phyloP scores from a whole-genome alignment of 257 asterid species.

The Nicotiana tomentosiformis region DNA sequence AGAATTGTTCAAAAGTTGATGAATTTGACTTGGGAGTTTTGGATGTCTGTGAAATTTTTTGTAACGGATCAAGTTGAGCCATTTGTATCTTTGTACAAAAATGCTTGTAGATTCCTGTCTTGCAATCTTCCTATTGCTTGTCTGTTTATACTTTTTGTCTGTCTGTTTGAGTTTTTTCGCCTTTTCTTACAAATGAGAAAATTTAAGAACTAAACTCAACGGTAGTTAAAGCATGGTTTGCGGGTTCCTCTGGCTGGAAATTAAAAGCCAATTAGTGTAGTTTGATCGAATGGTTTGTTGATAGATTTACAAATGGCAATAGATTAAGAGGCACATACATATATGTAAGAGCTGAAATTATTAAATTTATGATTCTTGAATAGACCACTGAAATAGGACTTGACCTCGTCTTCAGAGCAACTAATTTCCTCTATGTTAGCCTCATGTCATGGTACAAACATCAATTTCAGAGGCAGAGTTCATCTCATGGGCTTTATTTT shows the following conservation, averaged over 20 bases:
- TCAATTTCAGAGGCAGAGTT: not conserved
- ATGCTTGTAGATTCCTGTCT: not conserved
- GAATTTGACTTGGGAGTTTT: constrained; percentile 30
- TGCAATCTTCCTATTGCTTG: not conserved
- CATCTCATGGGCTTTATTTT: not conserved
- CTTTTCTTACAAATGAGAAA: not conserved
- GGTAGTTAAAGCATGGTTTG: constrained; percentile 23
- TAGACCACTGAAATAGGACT: not conserved
- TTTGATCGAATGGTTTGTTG: not conserved
- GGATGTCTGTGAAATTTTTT: constrained; percentile 18
- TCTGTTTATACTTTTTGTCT: not conserved
- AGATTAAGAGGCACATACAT: not conserved
- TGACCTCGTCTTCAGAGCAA: not conserved
- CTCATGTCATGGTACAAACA: not conserved
- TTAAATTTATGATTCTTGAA: not conserved
- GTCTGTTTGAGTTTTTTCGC: not conserved
- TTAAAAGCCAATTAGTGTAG: constrained; percentile 1
- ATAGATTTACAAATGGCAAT: not conserved
- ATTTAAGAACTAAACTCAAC: constrained; percentile 11
- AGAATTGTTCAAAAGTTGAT: constrained; percentile 57
- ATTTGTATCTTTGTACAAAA: not conserved
- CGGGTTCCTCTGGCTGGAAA: constrained; percentile 29
- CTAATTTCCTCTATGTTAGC: constrained; percentile 1
- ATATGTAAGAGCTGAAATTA: not conserved
- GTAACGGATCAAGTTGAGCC: constrained; percentile 20